These are phyloP conservation scores for Pittosporum tobira DNA, from an alignment of 129 eudicot species.

Conservation along the genomic window DNA sequence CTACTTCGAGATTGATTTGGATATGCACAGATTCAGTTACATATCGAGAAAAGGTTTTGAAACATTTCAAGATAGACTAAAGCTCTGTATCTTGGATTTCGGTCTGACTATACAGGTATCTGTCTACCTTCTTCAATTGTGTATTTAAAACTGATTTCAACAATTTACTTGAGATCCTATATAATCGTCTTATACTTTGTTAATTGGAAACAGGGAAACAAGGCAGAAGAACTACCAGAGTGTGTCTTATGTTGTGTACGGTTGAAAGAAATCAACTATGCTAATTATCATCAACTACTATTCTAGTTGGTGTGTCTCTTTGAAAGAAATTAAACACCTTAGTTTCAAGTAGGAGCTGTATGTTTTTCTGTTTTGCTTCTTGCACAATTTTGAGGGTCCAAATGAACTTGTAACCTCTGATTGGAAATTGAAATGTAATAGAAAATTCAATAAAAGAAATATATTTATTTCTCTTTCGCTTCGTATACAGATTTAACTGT, in stretches of 20 bases:
- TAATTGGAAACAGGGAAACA: constrained; percentile 61
- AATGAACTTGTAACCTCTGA: background rate
- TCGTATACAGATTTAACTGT: too few relatives aligned
- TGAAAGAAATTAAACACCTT: constrained; percentile 15
- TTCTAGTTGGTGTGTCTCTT: too few relatives aligned
- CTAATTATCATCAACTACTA: constrained; percentile 48
- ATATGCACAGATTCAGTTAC: constrained; percentile 92
- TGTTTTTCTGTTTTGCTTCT: background rate
- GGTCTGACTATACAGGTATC: constrained; percentile 92
- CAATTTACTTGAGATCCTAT: background rate
- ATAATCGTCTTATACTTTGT: background rate
- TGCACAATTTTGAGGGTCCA: background rate
- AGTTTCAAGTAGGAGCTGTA: constrained; percentile 2
- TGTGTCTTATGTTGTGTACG: constrained; percentile 68
- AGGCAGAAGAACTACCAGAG: constrained; percentile 86
- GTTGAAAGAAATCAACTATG: constrained; percentile 63
- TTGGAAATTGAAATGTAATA: too few relatives aligned
- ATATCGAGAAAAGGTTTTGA: constrained; percentile 90
- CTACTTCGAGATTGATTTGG: constrained; percentile 83
- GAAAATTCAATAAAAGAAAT: too few relatives aligned
- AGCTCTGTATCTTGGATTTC: constrained; percentile 66
- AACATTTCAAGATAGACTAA: constrained; percentile 67
- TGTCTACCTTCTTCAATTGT: background rate
- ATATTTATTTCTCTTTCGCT: too few relatives aligned
- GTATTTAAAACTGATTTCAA: too few relatives aligned